Evolutionary conservation across 805 yeast species (phyloP), one percentile per base, ranked within the genome.

Genomic region (Kurtzmaniella fragi): DNA sequence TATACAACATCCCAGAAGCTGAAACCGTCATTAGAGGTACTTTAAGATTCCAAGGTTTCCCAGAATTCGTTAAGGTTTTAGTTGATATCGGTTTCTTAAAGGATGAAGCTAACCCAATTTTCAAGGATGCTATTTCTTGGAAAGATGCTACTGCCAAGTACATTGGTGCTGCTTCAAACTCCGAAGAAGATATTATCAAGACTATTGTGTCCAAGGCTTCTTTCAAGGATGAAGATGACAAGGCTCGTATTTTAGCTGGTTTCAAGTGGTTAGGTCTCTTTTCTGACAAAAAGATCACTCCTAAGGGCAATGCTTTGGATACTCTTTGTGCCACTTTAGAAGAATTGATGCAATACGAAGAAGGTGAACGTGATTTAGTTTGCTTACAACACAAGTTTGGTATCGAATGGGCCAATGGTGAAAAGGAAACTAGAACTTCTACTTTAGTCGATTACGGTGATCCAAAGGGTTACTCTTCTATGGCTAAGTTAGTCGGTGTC

Each of bases 401-500:
- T 53, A 88, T 93, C 53, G 93, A 85, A 70, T 87, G 95, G 91
- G 89, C 91, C 41, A 93, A 93, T 57, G 98, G 98, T 51, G 65
- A 79, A 49, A 78, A 75, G 40, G 98, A 93, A 72, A 77, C 83
- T 46, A 89, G 98, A 77, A 90, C 98, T 42, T 85, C 97, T 15
- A 93, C 99, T 43, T 73, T 93, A 59, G 91, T 90, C 28, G 96
- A 89, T 66, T 87, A 86, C 67, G 99, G 99, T 71, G 81, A 77
- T 51, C 84, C 84, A 54, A 70, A 77, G 45, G 88, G 90, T 44
- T 93, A 91, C 81, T 84, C 95, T 31, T 90, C 98, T 28, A 93
- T 93, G 99, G 99, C 99, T 50, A 90, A 91, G 63, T 78, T 87
- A 48, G 99, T 93, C 40, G 99, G 99, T 73, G 91, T 89, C 47